Conservation (phyloP, 176 grass and related monocot species). For the Hsuehochloa calcarea region DNA sequence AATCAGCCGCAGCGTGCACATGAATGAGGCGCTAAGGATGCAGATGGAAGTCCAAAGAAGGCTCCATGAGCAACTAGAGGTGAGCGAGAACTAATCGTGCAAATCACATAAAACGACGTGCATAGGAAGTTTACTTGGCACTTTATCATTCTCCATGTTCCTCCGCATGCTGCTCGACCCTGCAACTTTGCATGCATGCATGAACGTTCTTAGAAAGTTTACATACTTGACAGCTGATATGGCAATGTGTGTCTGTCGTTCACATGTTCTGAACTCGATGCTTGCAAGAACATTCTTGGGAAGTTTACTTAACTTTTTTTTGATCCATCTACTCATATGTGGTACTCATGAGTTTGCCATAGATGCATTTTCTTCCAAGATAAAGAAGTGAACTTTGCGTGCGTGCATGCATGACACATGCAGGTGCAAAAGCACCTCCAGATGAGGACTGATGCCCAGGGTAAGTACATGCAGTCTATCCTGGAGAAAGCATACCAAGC, state of each 20-base stretch:
- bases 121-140: conserved; percentile 38
- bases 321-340: neutral
- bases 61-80: conserved; percentile 88
- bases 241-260: neutral
- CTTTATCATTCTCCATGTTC: neutral
- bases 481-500: conserved; percentile 86
- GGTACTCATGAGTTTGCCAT: conserved; percentile 32
- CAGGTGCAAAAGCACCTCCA: conserved; percentile 95
- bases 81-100: conserved; percentile 8
- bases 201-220: conserved; percentile 33
- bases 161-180: neutral
- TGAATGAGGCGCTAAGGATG: conserved; percentile 76
- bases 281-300: conserved; percentile 38
- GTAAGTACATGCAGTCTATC: conserved; percentile 98
- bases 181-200: conserved; percentile 29
- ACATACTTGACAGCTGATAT: conserved; percentile 16
- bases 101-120: neutral
- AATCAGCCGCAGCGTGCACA: conserved; percentile 64
- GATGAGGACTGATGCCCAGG: conserved; percentile 91
- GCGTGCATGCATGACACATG: conserved; percentile 20
- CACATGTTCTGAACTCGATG: conserved; percentile 10
- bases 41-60: conserved; percentile 94
- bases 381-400: conserved; percentile 33
- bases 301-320: conserved; percentile 44
- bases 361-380: conserved; percentile 27